These are phyloP conservation scores for Syzygium aromaticum DNA, from an alignment of 345 rosid species.

Conservation along the genomic window DNA sequence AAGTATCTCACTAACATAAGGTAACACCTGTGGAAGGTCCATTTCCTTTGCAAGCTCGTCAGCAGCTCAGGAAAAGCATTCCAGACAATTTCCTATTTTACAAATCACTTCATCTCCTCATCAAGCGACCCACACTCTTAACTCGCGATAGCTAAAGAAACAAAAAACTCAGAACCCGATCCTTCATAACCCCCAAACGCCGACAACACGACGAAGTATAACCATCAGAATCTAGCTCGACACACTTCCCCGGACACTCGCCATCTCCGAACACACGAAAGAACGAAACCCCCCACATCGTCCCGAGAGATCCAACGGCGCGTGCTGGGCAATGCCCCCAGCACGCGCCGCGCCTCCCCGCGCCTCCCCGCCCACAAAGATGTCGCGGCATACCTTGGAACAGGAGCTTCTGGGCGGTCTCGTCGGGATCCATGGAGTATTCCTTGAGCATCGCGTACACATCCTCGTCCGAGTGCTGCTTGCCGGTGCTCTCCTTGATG, in stretches of 20 bases:
- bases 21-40: not conserved
- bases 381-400: constrained; percentile 36
- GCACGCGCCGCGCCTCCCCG: not conserved
- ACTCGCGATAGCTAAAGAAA: not conserved
- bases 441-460: constrained; percentile 64
- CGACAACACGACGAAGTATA: not conserved
- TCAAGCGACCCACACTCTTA: not conserved
- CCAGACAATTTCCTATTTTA: not conserved
- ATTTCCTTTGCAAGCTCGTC: not conserved
- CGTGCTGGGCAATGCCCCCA: not conserved
- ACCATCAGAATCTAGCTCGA: not conserved
- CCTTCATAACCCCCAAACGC: not conserved
- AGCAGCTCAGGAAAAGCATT: not conserved
- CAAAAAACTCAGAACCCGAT: not conserved
- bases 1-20: not conserved
- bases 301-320: not conserved
- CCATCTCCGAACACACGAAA: not conserved
- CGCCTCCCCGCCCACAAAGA: not conserved
- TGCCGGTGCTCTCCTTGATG: constrained; percentile 71
- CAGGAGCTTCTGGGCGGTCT: constrained; percentile 67
- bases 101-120: not conserved
- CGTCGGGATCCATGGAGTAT: constrained; percentile 75
- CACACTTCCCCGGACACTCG: not conserved
- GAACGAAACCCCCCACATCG: not conserved
- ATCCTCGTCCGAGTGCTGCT: constrained; percentile 78